Percentiles rank a stretch among this genome's conserved stretches.
Conservation (phyloP, 2,329 filamentous ascomycete species). For the Ascochyta fabae region DNA sequence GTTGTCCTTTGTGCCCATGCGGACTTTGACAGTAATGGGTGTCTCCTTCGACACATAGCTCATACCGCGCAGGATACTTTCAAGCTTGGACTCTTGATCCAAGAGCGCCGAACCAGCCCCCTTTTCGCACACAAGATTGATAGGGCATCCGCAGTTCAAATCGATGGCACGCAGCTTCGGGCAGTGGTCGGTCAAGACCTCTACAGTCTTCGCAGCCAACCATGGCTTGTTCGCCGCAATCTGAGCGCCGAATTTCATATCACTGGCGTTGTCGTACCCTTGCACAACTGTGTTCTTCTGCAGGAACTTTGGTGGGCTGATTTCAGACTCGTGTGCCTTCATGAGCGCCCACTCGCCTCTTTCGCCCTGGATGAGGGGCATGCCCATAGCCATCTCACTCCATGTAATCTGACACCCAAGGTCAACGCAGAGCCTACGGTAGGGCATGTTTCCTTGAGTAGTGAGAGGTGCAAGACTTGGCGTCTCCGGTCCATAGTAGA, state of each 20-base stretch:
- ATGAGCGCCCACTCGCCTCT: conserved; percentile 95
- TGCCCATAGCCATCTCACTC: conserved; percentile 96
- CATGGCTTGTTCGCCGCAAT: conserved; percentile 92
- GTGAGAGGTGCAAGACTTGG: conserved; percentile 93
- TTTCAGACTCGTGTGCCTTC: conserved; percentile 88
- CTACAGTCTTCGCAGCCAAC: conserved; percentile 86
- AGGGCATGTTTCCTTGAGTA: conserved; percentile 95
- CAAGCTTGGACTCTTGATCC: conserved; percentile 85
- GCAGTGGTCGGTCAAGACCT: conserved; percentile 76
- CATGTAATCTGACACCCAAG: conserved; percentile 93
- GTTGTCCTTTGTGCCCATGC: conserved; percentile 84
- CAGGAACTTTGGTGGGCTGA: conserved; percentile 71
- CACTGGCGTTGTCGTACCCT: conserved; percentile 80
- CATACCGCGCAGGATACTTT: conserved; percentile 96
- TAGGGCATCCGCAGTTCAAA: conserved; percentile 95
- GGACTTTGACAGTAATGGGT: conserved; percentile 92
- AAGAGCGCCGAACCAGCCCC: conserved; percentile 91
- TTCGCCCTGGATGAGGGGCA: conserved; percentile 86
- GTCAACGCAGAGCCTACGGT: conserved; percentile 86
- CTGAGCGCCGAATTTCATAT: conserved; percentile 89
- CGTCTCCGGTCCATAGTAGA: conserved; percentile 95
- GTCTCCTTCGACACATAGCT: conserved; percentile 88
- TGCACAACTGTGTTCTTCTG: conserved; percentile 66
- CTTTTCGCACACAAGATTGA: conserved; percentile 87
- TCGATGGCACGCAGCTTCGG: conserved; percentile 90